Base-by-base conservation (phyloP, 2,329 filamentous ascomycete species). In the Cladosporium phlei region DNA sequence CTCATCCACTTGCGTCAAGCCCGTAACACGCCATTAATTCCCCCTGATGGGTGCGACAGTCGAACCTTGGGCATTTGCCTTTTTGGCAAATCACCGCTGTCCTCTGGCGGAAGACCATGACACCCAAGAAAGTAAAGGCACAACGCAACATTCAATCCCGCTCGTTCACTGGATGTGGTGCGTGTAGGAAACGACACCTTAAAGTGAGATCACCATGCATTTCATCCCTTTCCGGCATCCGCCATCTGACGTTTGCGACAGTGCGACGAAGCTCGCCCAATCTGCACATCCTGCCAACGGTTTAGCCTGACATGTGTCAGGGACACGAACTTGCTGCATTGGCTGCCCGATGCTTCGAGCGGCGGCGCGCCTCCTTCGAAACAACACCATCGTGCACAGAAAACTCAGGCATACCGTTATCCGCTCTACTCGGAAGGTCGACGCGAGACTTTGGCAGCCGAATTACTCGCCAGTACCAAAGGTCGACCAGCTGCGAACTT, bases 221-320 rank as follows among this genome's bases (percentile, higher is more conserved):
- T 19, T 25, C 9, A 11, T 11, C 5, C 20, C 22, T 12, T 32
- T n/a, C 4, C 8, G 6, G 9, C 5, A 5, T 12, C 14, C 17
- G n/a, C 2, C n/a, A 19, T 12, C 20, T 24, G 29, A 32, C 39
- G n/a, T 14, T 11, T n/a, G n/a, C n/a, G n/a, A 1, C 22, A 43
- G 39, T 43, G 39, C 33, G 39, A 43, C 14, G 39, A 43, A 12
- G 39, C 39, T 4, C 39, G 28, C 17, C 39, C 39, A 10, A 32
- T n/a, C 10, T 43, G 39, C 20, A 28, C 19, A n/a, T 43, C 39
- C 20, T 43, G 39, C 17, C 27, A 30, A 14, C 39, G 39, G 11
- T 28, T 43, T 27, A 21, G 29, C 5, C n/a, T 43, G 39, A 3
- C 16, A 3, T 43, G 39, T n/a, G 39, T n/a, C 28, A 43, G 39